Base-by-base conservation (phyloP, 192 early-diverging fungal genomes). In the Backusella macrospora region DNA sequence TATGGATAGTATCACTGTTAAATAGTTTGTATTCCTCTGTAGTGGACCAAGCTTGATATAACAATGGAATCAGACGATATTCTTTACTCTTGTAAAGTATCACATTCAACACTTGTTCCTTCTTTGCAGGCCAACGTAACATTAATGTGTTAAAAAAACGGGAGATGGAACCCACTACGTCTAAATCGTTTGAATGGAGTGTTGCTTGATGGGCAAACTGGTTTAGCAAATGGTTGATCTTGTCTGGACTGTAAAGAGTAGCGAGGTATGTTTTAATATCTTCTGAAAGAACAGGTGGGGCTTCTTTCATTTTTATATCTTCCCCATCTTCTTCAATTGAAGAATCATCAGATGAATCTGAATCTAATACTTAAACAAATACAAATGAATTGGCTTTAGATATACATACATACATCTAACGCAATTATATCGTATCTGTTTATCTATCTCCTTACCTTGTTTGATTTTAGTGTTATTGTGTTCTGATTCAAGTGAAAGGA, bases 111-210 rank as follows among this genome's bases (percentile, higher is more conserved):
- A 92, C 82, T 16, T 74, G 73, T 26, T 79, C 81, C 75, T 87
- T 91, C 52, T 86, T 76, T 1, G 79, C 64, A 6, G 85, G 86
- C 81, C 90, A 92, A 7, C 83, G 76, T 10, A 84, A 85, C 69
- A 92, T 86, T 7, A 91, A 62, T 10, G 85, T 78, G 26, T 84
- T 49, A 13, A 92, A 80, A 16, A 92, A 80, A 7, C 79, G 80
- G 0, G 84, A 16, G 9, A 77, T 65, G 26, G 45, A 65, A 2
- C 65, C 47, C 0, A 29, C 39, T 1, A 34, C 42, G 29, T 55
- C 44, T 2, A 55, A n/a, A 6, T 68, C 18, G 5, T 68, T 59
- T 39, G 47, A 18, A 16, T 52, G 37, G 0, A 67, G 21, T 0
- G 47, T 42, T 0, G 48, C 40, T 21, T 26, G 14, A 0, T 63